These are phyloP conservation scores for Pichia sp. DNA, from an alignment of 1,139 yeast genomes.

Conservation along the genomic window DNA sequence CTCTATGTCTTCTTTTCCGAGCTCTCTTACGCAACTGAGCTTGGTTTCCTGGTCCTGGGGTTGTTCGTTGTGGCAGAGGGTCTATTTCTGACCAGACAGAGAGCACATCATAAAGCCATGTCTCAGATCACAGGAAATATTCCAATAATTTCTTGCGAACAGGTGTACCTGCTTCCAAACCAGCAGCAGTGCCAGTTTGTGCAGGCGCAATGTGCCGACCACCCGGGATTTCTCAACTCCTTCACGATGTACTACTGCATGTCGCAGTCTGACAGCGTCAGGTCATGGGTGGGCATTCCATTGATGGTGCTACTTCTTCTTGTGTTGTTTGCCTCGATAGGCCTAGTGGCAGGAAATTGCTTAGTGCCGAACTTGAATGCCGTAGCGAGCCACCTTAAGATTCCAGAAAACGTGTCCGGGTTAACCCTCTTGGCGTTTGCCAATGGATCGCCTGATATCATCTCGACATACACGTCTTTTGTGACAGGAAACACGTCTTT, in stretches of 20 bases:
- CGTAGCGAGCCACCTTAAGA: constrained; percentile 41
- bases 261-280: constrained; percentile 14
- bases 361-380: constrained; percentile 53
- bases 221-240: constrained; percentile 42
- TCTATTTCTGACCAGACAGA: not conserved
- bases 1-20: not conserved
- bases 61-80: too few species aligned
- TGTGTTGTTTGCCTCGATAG: constrained; percentile 42
- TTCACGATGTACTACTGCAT: constrained; percentile 41
- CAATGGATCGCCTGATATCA: constrained; percentile 56
- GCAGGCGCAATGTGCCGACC: constrained; percentile 38
- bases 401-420: constrained; percentile 58
- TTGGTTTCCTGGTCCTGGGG: too few species aligned
- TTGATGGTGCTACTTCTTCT: constrained; percentile 28
- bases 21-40: too few species aligned
- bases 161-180: constrained; percentile 30
- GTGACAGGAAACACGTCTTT: constrained; percentile 42
- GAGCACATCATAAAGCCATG: not conserved
- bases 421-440: constrained; percentile 57
- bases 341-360: constrained; percentile 51
- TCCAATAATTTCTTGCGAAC: constrained; percentile 24
- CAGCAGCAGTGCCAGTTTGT: constrained; percentile 45
- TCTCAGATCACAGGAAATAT: not conserved
- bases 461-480: constrained; percentile 53
- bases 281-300: constrained; percentile 27